Evolutionary conservation across 2,329 filamentous ascomycete genomes (phyloP), one percentile per base, ranked within the genome.

Genomic region (Aspergillaceae sp.): DNA sequence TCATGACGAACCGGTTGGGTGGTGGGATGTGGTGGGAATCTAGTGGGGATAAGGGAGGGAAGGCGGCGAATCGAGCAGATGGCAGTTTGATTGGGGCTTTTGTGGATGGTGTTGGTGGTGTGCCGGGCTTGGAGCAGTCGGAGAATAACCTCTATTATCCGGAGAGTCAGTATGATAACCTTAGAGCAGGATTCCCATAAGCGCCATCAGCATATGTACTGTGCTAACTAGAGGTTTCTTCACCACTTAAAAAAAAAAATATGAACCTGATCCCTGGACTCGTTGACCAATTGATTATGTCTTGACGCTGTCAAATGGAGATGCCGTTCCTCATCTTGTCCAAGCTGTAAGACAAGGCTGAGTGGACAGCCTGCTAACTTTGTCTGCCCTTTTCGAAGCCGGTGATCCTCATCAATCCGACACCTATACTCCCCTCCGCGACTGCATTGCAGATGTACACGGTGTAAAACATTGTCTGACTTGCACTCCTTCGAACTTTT

Each of bases 21-120:
- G 90, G 90, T n/a, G 87, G 78, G 19, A 96, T 96, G 90, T 96
- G 89, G 88, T 92, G 87, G 87, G 90, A 96, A 72, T 86, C 81
- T 57, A 91, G 84, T 57, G 84, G 80, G 3, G 91, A 96, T 63
- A 83, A 82, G 60, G 67, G 73, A 5, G 82, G 80, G 0, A 69
- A 66, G 36, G 47, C 48, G 26, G 66, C 61, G 4, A 57, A 59
- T 41, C 58, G 61, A 41, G 54, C 55, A 5, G 61, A 67, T 29
- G 71, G 75, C 0, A 91, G 86, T 54, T 62, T 96, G 61, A 89
- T 90, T 43, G 73, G 68, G 3, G 82, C 76, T 6, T 70, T 70
- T 50, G 60, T 68, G 7, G 64, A 69, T 26, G 57, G 59, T 5
- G 53, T 66, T 38, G 61, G 63, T n/a, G 65, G 62, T 4, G 46